Evolutionary conservation across 2,329 filamentous ascomycete genomes (phyloP).

Genomic region (Pseudogymnoascus sp.): DNA sequence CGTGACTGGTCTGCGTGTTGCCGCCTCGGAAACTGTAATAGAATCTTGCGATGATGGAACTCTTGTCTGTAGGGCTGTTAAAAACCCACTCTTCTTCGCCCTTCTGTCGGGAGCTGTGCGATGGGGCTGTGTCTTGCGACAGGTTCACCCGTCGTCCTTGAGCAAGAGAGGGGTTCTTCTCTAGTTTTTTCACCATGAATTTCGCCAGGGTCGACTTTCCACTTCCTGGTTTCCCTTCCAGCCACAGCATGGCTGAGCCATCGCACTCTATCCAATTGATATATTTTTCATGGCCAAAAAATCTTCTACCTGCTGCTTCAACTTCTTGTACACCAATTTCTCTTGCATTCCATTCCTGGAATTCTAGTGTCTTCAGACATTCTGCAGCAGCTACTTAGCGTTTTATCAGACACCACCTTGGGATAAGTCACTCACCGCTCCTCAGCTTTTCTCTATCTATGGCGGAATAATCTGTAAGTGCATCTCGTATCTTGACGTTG

Average conservation of each 20-base stretch:
- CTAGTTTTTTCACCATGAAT: not conserved
- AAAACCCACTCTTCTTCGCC: not conserved
- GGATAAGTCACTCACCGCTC: not conserved
- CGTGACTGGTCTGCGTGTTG: slow-evolving; percentile 12
- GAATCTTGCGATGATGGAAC: slow-evolving; percentile 12
- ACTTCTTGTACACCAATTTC: not conserved
- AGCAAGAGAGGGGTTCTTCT: not conserved
- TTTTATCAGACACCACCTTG: not conserved
- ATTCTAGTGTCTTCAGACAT: not conserved
- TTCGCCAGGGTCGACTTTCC: slow-evolving; percentile 17
- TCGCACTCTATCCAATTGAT: not conserved
- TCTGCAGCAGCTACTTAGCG: not conserved
- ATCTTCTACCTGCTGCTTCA: not conserved
- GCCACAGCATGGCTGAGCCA: not conserved
- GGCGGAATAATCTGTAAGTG: not conserved
- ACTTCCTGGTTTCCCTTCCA: slow-evolving; percentile 18
- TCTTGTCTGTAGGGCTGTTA: not conserved
- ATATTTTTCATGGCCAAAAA: not conserved
- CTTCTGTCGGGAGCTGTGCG: not conserved
- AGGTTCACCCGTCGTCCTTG: not conserved
- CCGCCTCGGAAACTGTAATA: slow-evolving; percentile 16
- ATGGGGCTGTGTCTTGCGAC: not conserved
- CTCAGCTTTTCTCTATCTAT: slow-evolving; percentile 9
- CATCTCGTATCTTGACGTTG: not conserved
- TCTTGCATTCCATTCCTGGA: slow-evolving; percentile 6